Base-by-base conservation (phyloP, 192 early-diverging fungal genomes). In the Phycomyces blakesleeanus region DNA sequence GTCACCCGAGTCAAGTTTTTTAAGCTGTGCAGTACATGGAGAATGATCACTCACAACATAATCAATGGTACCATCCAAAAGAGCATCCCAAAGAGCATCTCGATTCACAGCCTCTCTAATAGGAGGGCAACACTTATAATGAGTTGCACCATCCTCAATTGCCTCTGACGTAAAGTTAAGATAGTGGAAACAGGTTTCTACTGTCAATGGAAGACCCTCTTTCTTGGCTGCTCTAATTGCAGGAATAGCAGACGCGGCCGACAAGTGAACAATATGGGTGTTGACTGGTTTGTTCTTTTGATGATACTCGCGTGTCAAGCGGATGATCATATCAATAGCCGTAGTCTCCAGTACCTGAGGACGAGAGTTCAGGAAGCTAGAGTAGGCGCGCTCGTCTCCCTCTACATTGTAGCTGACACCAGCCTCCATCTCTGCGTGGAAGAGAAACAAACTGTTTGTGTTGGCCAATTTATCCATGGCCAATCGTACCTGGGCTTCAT, bases 91-190 rank as follows among this genome's bases (percentile, higher is more conserved):
- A 49, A 92, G 72, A 52, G 65, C 63, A 29, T 85, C 82, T 42
- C 89, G 76, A 76, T 92, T 92, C 55, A 66, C 64, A 34, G 83
- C 67, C 54, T 83, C 75, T 71, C 90, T 87, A 63, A 92, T 90
- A 14, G 90, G 90, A 57, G 90, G 90, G 69, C 90, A 92, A 74
- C 90, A 92, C 72, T 92, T 92, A 81, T 84, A 92, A 73, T 92
- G 82, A 21, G 90, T 92, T 25, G 83, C 83, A 57, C 86, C 79
- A 26, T 78, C 67, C 12, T 88, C 87, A 26, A 92, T 81, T 20
- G 71, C 67, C 68, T 90, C 89, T 1, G 90, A 74, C 59, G 63
- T 77, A 51, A 92, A 79, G 26, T 83, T 80, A 49, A 92, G 74
- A 63, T 92, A 92, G 64, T 92, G 90, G 76, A 88, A 89, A 73